Evolutionary conservation across 257 asterid genomes (phyloP).

Genomic region (Eucommia ulmoides): DNA sequence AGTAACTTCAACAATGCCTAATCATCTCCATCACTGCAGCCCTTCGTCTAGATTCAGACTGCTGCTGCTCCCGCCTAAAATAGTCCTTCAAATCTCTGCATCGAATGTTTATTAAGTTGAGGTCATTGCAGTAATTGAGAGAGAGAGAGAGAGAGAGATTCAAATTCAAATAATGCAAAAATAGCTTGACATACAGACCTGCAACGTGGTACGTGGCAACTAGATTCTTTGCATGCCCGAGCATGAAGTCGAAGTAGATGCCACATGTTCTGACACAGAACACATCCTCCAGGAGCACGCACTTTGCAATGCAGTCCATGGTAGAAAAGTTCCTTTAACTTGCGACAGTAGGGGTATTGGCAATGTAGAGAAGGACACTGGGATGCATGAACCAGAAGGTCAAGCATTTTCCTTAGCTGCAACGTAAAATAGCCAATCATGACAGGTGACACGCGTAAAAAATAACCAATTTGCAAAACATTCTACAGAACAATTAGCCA

Average conservation of each 20-base stretch:
- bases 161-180: background rate
- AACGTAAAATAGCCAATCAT: slow-evolving; percentile 18
- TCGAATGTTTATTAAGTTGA: background rate
- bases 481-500: too few relatives aligned
- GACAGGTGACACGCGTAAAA: too few relatives aligned
- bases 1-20: slow-evolving; percentile 15
- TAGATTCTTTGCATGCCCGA: slow-evolving; percentile 89
- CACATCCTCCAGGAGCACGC: slow-evolving; percentile 94
- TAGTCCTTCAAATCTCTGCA: slow-evolving; percentile 55
- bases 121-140: background rate
- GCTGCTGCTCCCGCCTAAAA: slow-evolving; percentile 54
- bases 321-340: slow-evolving; percentile 96
- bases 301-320: slow-evolving; percentile 76
- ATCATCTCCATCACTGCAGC: slow-evolving; percentile 68
- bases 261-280: slow-evolving; percentile 96
- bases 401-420: slow-evolving; percentile 97
- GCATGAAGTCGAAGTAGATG: slow-evolving; percentile 96
- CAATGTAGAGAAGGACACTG: slow-evolving; percentile 74
- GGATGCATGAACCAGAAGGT: slow-evolving; percentile 93
- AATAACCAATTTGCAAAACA: too few relatives aligned
- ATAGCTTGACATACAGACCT: slow-evolving; percentile 34
- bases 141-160: background rate
- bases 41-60: slow-evolving; percentile 52
- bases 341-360: slow-evolving; percentile 82
- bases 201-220: slow-evolving; percentile 96